Conservation (phyloP, 2,329 filamentous ascomycete genomes). For the Exophiala sideris region DNA sequence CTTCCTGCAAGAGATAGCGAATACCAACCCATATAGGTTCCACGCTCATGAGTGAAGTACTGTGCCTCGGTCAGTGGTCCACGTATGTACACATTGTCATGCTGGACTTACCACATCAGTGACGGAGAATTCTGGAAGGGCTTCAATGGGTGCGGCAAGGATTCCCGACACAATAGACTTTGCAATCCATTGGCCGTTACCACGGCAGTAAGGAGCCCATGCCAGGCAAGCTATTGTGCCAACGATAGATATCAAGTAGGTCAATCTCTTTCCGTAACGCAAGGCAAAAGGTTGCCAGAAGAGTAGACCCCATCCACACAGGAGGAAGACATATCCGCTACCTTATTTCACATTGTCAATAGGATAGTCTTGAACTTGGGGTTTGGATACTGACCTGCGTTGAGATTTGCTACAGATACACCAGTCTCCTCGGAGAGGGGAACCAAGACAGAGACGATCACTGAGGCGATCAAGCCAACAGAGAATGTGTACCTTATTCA, state of each 20-base stretch:
- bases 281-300: constrained; percentile 39
- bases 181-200: constrained; percentile 47
- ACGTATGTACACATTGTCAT: neutral
- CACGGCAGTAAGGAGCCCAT: constrained; percentile 44
- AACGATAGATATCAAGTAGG: constrained; percentile 28
- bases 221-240: constrained; percentile 37
- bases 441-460: constrained; percentile 32
- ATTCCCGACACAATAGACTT: constrained; percentile 48
- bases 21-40: constrained; percentile 26
- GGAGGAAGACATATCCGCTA: constrained; percentile 44
- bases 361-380: too few relatives aligned
- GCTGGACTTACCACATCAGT: constrained; percentile 32
- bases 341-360: too few relatives aligned
- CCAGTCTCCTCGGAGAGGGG: constrained; percentile 41
- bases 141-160: constrained; percentile 48
- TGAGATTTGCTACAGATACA: constrained; percentile 42
- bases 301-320: constrained; percentile 36
- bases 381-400: too few relatives aligned
- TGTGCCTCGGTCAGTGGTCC: neutral
- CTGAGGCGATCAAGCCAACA: constrained; percentile 31
- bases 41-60: neutral
- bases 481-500: constrained; percentile 30
- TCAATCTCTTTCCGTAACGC: constrained; percentile 37
- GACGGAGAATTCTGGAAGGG: constrained; percentile 45
- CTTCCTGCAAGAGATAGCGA: constrained; percentile 4